Base-by-base conservation (phyloP, 2,329 filamentous ascomycete genomes). In the Hymenoscyphus albidus region DNA sequence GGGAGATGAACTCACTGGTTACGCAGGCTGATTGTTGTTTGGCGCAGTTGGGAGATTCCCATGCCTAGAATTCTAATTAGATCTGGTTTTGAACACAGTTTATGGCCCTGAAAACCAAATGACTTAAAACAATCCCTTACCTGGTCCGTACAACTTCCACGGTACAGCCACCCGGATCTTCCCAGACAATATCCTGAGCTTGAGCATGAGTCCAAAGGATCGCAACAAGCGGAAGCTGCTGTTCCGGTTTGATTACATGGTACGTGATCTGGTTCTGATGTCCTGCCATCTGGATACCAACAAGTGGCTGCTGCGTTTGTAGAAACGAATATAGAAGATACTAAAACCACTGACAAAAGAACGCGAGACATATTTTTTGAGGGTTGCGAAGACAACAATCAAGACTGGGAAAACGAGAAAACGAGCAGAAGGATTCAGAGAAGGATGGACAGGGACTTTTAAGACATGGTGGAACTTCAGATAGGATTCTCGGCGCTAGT, bases 171-270 rank as follows among this genome's bases (percentile, higher is more conserved):
- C 27, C 67, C 68, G 13, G 64, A 68, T 12, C 65, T 40, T 27
- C 68, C 67, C 35, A 70, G 57, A 54, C 67, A 70, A 18, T 68
- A 59, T 2, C 68, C 68, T 59, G 63, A 65, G 27, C 27, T 44
- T 12, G 65, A 68, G 39, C 68, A 68, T 5, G 65, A 63, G 58
- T 70, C 68, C 12, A 62, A 58, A 44, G 68, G 67, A 54, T 67
- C 65, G 56, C 68, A 70, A 54, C 68, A 70, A 32, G 68, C 61
- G 40, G 68, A 68, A 9, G 60, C 27, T 10, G 42, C 58, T 18
- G 60, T 63, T 13, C 61, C 66, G 0, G 67, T 70, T 55, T 67
- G 67, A 44, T 70, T 68, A 40, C 65, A 67, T 2, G 68, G 68
- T 3, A 66, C 62, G 54, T 70, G 67, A 40, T 18, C 58, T 14